phyloP scores from a whole-genome alignment of 768 basidiomycete species.

The Mycena albidolilacea region DNA sequence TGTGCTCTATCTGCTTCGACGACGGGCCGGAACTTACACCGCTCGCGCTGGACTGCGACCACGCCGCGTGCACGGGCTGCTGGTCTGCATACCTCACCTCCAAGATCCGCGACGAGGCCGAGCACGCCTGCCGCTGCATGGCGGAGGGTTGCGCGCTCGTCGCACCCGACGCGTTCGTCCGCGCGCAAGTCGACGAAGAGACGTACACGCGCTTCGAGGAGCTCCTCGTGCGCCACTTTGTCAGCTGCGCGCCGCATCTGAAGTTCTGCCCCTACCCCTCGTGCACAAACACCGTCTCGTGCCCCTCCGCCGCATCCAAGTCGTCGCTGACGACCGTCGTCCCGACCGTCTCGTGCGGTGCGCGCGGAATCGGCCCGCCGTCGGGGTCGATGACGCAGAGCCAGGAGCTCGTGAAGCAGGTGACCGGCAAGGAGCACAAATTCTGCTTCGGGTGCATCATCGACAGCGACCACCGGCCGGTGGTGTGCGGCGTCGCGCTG shows the following conservation, averaged over 20 bases:
- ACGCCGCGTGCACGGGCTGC: slow-evolving; percentile 87
- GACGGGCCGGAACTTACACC: slow-evolving; percentile 73
- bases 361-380: slow-evolving; percentile 61
- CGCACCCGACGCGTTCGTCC: slow-evolving; percentile 75
- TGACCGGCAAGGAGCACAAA: slow-evolving; percentile 69
- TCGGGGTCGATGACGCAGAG: slow-evolving; percentile 50
- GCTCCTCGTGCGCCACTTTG: slow-evolving; percentile 91
- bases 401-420: slow-evolving; percentile 46
- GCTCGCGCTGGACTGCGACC: slow-evolving; percentile 84
- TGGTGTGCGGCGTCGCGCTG: slow-evolving; percentile 89
- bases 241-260: slow-evolving; percentile 84
- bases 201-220: slow-evolving; percentile 84
- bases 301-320: slow-evolving; percentile 84
- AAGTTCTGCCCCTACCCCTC: slow-evolving; percentile 97
- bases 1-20: slow-evolving; percentile 96
- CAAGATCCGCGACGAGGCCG: slow-evolving; percentile 89
- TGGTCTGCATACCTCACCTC: slow-evolving; percentile 86
- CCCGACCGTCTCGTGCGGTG: slow-evolving; percentile 91
- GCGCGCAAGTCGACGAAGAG: slow-evolving; percentile 66
- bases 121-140: slow-evolving; percentile 84
- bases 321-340: slow-evolving; percentile 83
- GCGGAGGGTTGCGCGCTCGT: slow-evolving; percentile 80
- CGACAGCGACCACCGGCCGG: slow-evolving; percentile 92
- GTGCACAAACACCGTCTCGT: slow-evolving; percentile 95
- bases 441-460: slow-evolving; percentile 97